These are phyloP conservation scores for Cryptococcus floricola DNA, from an alignment of 1,284 basidiomycete species.

Conservation along the genomic window DNA sequence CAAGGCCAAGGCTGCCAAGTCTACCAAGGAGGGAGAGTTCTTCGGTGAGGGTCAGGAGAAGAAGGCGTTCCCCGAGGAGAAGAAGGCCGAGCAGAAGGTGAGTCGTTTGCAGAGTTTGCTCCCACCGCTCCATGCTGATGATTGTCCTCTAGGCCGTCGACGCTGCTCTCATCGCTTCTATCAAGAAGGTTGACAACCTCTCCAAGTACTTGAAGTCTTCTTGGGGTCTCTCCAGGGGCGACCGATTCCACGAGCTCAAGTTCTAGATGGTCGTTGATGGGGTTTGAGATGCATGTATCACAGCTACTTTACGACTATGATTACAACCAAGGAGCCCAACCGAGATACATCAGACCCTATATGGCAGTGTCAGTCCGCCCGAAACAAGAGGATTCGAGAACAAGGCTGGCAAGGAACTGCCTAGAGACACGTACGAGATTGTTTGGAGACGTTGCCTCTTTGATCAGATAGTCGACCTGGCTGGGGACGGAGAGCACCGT, in stretches of 20 bases:
- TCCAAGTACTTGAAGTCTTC: slow-evolving; percentile 89
- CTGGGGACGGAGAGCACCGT: slow-evolving; percentile 66
- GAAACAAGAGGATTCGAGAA: neutral
- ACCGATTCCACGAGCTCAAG: slow-evolving; percentile 52
- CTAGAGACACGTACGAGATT: slow-evolving; percentile 64
- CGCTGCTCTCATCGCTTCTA: slow-evolving; percentile 72
- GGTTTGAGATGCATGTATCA: slow-evolving; percentile 38
- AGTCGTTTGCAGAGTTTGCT: slow-evolving; percentile 4
- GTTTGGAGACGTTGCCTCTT: slow-evolving; percentile 68
- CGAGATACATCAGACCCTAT: slow-evolving; percentile 55
- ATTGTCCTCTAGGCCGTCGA: slow-evolving; percentile 58
- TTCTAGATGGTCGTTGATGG: slow-evolving; percentile 35
- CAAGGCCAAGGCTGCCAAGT: slow-evolving; percentile 68
- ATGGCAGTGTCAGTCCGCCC: slow-evolving; percentile 4
- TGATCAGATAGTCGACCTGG: slow-evolving; percentile 83
- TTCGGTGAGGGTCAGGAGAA: slow-evolving; percentile 96
- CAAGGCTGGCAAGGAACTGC: neutral
- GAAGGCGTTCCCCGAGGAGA: slow-evolving; percentile 82
- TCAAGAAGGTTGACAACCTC: slow-evolving; percentile 91
- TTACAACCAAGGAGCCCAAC: slow-evolving; percentile 77
- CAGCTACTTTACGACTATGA: slow-evolving; percentile 16
- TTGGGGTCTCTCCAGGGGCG: slow-evolving; percentile 92
- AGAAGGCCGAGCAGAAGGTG: slow-evolving; percentile 88
- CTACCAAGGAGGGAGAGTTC: slow-evolving; percentile 90
- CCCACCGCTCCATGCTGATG: neutral